These are phyloP conservation scores for Claviceps sp. DNA, from an alignment of 2,329 filamentous ascomycete species.

Conservation along the genomic window DNA sequence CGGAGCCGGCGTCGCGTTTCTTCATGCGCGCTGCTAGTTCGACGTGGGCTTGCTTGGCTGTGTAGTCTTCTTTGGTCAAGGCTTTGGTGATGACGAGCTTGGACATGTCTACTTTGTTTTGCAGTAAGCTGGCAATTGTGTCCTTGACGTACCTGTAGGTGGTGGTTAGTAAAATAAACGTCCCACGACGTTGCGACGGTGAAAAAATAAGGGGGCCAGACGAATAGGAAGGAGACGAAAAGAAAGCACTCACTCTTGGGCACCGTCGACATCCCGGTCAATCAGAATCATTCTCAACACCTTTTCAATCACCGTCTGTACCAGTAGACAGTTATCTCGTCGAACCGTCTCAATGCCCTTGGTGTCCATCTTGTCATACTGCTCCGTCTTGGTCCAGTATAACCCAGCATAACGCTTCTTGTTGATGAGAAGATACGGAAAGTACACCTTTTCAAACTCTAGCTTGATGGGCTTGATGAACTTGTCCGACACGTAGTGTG, in stretches of 20 bases:
- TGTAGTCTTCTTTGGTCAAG: constrained; percentile 78
- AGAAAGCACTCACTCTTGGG: constrained; percentile 62
- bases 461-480: constrained; percentile 97
- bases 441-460: constrained; percentile 99
- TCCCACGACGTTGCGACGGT: neutral
- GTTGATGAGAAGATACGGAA: constrained; percentile 95
- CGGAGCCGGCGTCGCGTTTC: constrained; percentile 90
- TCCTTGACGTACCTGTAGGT: constrained; percentile 78
- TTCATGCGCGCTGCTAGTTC: constrained; percentile 24
- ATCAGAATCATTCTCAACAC: constrained; percentile 92
- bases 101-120: constrained; percentile 98
- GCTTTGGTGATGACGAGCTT: constrained; percentile 99
- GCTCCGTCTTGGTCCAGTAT: constrained; percentile 88
- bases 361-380: constrained; percentile 99
- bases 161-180: neutral
- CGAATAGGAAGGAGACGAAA: neutral
- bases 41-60: constrained; percentile 42
- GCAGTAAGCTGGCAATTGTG: constrained; percentile 84
- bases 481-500: constrained; percentile 75
- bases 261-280: constrained; percentile 76
- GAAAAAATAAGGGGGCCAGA: too few relatives aligned
- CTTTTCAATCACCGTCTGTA: constrained; percentile 95
- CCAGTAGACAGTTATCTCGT: constrained; percentile 87
- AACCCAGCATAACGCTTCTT: constrained; percentile 98
- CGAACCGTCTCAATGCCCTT: constrained; percentile 98